Conservation (phyloP, 306 rosid genomes). For the Acmispon strigosus region DNA sequence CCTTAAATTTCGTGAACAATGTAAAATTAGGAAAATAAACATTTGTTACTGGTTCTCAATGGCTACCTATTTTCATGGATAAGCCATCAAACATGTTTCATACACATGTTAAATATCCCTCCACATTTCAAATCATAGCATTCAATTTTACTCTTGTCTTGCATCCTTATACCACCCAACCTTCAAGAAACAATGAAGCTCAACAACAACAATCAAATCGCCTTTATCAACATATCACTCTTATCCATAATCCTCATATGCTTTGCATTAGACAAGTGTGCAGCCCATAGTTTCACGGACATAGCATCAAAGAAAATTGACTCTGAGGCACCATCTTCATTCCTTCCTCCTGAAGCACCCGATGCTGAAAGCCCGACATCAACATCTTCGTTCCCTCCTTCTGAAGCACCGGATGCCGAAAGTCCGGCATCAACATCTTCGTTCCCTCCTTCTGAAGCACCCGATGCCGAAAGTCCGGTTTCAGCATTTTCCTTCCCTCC, state of each 20-base stretch:
- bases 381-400: no score
- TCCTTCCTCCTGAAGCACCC: no score
- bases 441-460: neutral
- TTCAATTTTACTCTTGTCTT: neutral
- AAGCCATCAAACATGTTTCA: neutral
- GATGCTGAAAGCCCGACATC: no score
- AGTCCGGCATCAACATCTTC: no score
- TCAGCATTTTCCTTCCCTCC: no score
- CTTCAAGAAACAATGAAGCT: neutral
- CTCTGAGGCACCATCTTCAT: no score
- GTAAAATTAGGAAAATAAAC: neutral
- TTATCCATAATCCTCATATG: neutral
- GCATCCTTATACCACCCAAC: neutral
- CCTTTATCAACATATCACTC: neutral
- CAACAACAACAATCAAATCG: neutral
- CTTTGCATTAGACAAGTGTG: neutral
- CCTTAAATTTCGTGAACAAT: neutral
- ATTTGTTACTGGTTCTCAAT: no score
- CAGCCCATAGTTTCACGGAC: neutral
- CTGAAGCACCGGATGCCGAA: no score
- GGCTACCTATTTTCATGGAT: slow-evolving; percentile 1
- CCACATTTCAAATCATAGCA: neutral
- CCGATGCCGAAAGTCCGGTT: neutral
- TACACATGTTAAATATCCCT: neutral
- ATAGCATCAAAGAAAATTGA: neutral